Evolutionary conservation across 1,284 basidiomycete species (phyloP), one percentile per base, ranked within the genome.

Genomic region (Fomes fomentarius): DNA sequence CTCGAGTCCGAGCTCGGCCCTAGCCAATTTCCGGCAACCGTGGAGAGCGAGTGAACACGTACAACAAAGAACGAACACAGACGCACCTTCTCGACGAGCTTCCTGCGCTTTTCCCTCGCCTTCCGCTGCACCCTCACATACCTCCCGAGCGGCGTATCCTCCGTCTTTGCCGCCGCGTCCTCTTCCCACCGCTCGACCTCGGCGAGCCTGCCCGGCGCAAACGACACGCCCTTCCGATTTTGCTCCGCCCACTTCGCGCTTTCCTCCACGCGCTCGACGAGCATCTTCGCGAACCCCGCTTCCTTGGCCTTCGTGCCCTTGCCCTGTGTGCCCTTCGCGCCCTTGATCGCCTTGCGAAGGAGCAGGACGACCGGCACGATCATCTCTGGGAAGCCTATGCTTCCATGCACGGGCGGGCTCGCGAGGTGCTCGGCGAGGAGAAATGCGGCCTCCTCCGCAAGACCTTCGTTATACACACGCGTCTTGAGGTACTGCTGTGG

Each of bases 311-410:
- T 48, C 51, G 58, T 39, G 71, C 57, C 30, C 60, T 60, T 38
- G 70, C 66, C 60, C 78, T 82, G 33, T 75, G 75, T 6, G 70
- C 72, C 71, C 96, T 97, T 62, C 93, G 63, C 69, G 80, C 73
- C 72, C 85, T 83, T 26, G 84, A 84, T 52, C 96, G 76, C 3
- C 90, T 81, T 26, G 87, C 74, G 38, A 94, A 76, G 3, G 94
- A 94, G 22, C 97, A 83, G 21, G n/a, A 87, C 74, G 34, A 96
- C 76, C 1, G 96, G 94, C n/a, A 98, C 83, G 12, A 87, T 81
- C 48, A 97, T 78, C 74, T 99, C 97, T 1, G 96, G 96, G 76
- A 98, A 98, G 0, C 93, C 93, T 52, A 98, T 88, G 70, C 90
- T 92, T 1, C 81, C 84, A 50, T 89, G 88, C 0, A 91, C 83